Base-by-base conservation (phyloP, 768 basidiomycete genomes). In the Amanita exitialis region DNA sequence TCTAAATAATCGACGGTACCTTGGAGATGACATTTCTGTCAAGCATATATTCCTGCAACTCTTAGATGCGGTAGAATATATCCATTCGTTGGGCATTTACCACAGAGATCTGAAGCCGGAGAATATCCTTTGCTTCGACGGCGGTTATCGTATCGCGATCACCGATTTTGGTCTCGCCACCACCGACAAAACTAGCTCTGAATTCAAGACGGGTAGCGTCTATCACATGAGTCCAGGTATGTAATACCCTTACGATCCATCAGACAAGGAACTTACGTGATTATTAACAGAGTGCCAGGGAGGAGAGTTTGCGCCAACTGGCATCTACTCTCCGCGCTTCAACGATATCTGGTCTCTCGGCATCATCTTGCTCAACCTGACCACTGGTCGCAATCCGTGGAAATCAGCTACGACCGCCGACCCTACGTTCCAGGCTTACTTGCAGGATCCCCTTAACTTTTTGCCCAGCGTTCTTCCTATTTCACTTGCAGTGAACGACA, bases 21-120 rank as follows among this genome's bases (percentile, higher is more conserved):
- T 92, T 44, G 92, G 93, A 25, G 76, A 91, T 59, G 84, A 92
- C 65, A 68, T 70, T 20, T 76, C 95, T 52, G 94, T 97, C 70
- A 89, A 83, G 62, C 76, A 82, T 55, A 84, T 95, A 56, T 98
- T 97, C 70, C 73, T 92, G 51, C 95, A 99, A 66, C 78, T 99
- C 57, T 74, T 97, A 58, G 91, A 95, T 60, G 90, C 91, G 5
- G 87, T 97, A 61, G 86, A 91, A 58, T 87, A 93, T 66, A 93
- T 91, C 66, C 95, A 99, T 66, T 78, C 79, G 16, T 72, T 88
- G 44, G 90, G 90, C 41, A 91, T 99, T 60, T 95, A 89, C 70
- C 95, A 98, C 65, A 88, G 95, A 41, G 95, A 98, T 65, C 71
- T 99, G 62, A 99, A 98, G 73, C 95, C 95, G 4, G 95, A 99